phyloP scores from a whole-genome alignment of 106 monocot genomes.

The Allium cepa region DNA sequence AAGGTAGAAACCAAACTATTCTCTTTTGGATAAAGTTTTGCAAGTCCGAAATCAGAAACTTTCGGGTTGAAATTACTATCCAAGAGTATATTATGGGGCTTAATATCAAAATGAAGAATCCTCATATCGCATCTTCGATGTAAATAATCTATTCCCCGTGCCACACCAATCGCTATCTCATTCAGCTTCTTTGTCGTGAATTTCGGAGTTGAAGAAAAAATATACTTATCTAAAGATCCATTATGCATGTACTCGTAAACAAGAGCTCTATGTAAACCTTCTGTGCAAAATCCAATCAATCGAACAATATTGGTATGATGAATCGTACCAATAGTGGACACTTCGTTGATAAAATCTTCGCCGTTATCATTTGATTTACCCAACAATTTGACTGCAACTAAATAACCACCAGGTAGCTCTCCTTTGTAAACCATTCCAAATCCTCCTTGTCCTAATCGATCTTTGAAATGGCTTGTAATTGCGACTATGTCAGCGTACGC shows the following conservation, averaged over 20 bases:
- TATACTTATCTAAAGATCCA: conserved; percentile 13
- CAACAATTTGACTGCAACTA: conserved; percentile 37
- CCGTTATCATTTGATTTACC: conserved; percentile 17
- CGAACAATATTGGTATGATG: conserved; percentile 38
- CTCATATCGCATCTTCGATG: conserved; percentile 10
- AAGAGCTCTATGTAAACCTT: conserved; percentile 28
- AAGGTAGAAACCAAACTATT: conserved; percentile 6
- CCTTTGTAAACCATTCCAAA: conserved; percentile 43
- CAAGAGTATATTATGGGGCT: conserved; percentile 16
- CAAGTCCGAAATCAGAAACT: conserved; percentile 14
- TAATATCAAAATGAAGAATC: conserved; percentile 22
- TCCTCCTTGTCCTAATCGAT: conserved; percentile 44
- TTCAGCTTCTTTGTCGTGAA: conserved; percentile 8
- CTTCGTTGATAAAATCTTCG: conserved; percentile 51
- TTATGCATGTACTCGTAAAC: conserved; percentile 19
- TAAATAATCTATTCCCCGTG: conserved; percentile 14
- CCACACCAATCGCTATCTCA: conserved; percentile 15
- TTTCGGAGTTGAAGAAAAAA: conserved; percentile 2
- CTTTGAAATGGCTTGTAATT: conserved; percentile 33
- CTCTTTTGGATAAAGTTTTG: conserved; percentile 5
- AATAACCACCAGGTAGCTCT: conserved; percentile 10
- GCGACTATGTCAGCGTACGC: conserved; percentile 31
- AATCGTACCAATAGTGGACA: conserved; percentile 47
- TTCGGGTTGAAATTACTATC: conserved; percentile 9
- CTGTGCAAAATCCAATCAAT: conserved; percentile 45